Percentiles rank a stretch among this genome's conserved stretches.
Evolutionary conservation across 208 protist genomes (phyloP).

Genomic region (Angomonas ambiguus): DNA sequence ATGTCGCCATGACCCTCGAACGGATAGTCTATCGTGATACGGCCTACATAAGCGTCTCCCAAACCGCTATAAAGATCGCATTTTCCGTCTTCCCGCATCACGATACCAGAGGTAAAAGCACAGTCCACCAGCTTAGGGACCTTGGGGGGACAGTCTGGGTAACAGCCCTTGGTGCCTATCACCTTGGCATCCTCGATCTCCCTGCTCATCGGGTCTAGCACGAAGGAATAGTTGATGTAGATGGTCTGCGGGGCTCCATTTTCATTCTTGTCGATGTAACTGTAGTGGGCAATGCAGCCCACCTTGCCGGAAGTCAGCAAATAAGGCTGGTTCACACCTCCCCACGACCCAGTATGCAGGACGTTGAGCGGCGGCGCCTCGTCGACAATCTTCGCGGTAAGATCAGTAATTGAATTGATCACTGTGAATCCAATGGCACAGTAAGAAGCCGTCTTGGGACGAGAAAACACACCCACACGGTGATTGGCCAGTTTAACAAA

Average conservation of each 20-base stretch:
- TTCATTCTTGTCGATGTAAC: conserved; percentile 44
- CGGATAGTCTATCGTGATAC: conserved; percentile 49
- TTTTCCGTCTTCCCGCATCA: conserved; percentile 50
- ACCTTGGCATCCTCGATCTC: conserved; percentile 32
- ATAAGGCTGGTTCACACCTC: conserved; percentile 63
- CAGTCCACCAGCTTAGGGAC: conserved; percentile 42
- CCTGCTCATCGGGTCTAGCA: conserved; percentile 45
- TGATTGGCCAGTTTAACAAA: conserved; percentile 29
- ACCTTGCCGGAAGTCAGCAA: conserved; percentile 49
- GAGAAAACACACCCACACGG: conserved; percentile 59
- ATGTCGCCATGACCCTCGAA: conserved; percentile 51
- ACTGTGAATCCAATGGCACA: conserved; percentile 57
- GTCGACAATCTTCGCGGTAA: conserved; percentile 40
- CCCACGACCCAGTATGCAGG: conserved; percentile 50
- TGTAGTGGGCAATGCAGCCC: conserved; percentile 69
- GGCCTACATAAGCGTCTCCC: conserved; percentile 36
- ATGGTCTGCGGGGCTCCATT: conserved; percentile 49
- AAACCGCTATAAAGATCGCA: conserved; percentile 68
- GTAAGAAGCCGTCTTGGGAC: conserved; percentile 40
- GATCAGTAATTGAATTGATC: conserved; percentile 39
- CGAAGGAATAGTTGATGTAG: conserved; percentile 63
- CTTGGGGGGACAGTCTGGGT: conserved; percentile 47
- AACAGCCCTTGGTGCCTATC: conserved; percentile 59
- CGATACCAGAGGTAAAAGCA: conserved; percentile 55
- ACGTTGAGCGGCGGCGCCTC: conserved; percentile 49